Evolutionary conservation across 306 rosid genomes (phyloP).

Genomic region (Astragalus glycyphyllos): DNA sequence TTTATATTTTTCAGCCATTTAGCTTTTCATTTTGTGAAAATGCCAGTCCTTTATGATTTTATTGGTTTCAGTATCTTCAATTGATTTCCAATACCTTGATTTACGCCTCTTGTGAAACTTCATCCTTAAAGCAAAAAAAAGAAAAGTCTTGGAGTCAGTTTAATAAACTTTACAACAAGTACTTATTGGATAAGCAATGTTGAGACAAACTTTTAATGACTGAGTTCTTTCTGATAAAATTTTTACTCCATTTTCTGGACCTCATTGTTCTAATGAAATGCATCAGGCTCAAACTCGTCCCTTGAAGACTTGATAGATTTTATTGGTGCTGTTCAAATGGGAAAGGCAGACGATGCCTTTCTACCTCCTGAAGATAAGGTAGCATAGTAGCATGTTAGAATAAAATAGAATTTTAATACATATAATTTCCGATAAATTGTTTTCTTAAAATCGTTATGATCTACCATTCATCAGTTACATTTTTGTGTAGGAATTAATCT

Average conservation of each 20-base stretch:
- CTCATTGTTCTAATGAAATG: slow-evolving; percentile 40
- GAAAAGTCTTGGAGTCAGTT: too few species aligned
- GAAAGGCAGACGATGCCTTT: slow-evolving; percentile 67
- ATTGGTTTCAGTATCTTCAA: slow-evolving; percentile 11
- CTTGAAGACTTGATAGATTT: slow-evolving; percentile 77
- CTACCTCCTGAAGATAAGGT: slow-evolving; percentile 60
- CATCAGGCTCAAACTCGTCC: slow-evolving; percentile 64
- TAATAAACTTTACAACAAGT: too few species aligned
- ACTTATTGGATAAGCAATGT: too few species aligned
- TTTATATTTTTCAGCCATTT: too few species aligned
- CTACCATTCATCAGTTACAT: slow-evolving; percentile 11
- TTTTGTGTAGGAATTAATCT: too few species aligned
- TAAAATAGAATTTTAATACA: slow-evolving; percentile 24
- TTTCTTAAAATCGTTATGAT: background rate
- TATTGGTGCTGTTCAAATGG: slow-evolving; percentile 77
- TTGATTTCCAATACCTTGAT: slow-evolving; percentile 12
- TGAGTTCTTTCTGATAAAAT: background rate
- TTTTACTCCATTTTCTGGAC: slow-evolving; percentile 27
- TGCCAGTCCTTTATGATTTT: background rate
- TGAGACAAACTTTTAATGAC: too few species aligned
- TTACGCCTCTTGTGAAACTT: too few species aligned
- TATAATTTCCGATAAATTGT: slow-evolving; percentile 11
- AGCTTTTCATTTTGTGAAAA: slow-evolving; percentile 15
- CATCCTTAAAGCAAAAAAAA: too few species aligned
- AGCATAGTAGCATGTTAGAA: too few species aligned